Percentiles rank a stretch among this genome's conserved stretches.
Evolutionary conservation across 768 basidiomycete species (phyloP).

Genomic region (Pulveroboletus sp.): DNA sequence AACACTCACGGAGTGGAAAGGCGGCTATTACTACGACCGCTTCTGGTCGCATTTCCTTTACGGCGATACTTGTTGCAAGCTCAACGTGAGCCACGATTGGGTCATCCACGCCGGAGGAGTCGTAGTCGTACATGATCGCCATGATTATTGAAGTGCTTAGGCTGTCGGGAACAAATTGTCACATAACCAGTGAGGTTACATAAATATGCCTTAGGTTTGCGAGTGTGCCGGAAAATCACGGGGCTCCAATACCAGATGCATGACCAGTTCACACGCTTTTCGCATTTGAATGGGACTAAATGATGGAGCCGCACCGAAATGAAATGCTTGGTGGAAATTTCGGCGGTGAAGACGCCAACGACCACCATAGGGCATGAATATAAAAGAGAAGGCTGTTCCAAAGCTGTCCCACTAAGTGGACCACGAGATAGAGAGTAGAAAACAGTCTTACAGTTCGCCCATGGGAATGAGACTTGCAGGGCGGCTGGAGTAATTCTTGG

Average conservation of each 20-base stretch:
- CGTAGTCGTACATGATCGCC: conserved; percentile 25
- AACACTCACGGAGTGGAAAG: conserved; percentile 18
- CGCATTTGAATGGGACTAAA: conserved; percentile 33
- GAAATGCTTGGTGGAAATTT: conserved; percentile 36
- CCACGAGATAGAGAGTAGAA: background rate
- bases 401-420: conserved; percentile 10
- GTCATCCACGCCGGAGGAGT: conserved; percentile 13
- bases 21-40: conserved; percentile 11
- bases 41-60: conserved; percentile 16
- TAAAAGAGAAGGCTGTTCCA: conserved; percentile 21
- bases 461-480: conserved; percentile 14
- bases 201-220: conserved; percentile 10
- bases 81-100: conserved; percentile 18
- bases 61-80: conserved; percentile 1
- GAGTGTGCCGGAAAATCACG: conserved; percentile 22
- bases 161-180: conserved; percentile 4
- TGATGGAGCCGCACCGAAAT: conserved; percentile 19
- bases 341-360: conserved; percentile 29
- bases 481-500: conserved; percentile 22
- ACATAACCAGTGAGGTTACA: too few species aligned
- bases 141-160: conserved; percentile 19
- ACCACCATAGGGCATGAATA: conserved; percentile 26
- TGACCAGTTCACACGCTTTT: conserved; percentile 30
- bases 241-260: conserved; percentile 21
- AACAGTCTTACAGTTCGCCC: conserved; percentile 15